Conservation (phyloP, 2,329 filamentous ascomycete species). For the Penicillium sp. region DNA sequence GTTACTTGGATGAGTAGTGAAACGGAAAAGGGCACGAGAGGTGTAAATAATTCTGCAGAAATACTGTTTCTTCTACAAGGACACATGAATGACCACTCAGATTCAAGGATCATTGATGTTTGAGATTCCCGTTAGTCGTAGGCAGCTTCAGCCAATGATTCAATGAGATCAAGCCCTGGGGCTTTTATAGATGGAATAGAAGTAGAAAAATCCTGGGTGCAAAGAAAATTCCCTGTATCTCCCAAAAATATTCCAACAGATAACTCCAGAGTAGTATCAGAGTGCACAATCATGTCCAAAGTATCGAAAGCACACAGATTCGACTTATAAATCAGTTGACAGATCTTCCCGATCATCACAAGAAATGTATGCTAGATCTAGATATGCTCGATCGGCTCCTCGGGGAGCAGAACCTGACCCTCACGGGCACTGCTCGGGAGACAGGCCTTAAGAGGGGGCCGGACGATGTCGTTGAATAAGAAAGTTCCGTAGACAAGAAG, state of each 20-base stretch:
- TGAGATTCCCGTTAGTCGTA: neutral
- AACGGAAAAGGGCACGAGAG: too few relatives aligned
- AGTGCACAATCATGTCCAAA: neutral
- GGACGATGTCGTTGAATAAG: conserved; percentile 90
- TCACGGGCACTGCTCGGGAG: conserved; percentile 56
- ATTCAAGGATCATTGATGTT: neutral
- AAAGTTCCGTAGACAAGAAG: conserved; percentile 95
- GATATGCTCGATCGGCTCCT: conserved; percentile 78
- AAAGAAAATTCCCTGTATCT: neutral
- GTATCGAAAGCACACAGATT: neutral
- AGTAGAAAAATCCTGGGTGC: neutral
- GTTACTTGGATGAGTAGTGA: too few relatives aligned
- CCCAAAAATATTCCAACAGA: neutral
- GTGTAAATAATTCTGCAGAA: too few relatives aligned
- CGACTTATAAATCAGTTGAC: neutral
- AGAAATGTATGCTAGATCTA: conserved; percentile 16
- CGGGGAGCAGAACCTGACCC: conserved; percentile 62
- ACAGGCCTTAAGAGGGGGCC: conserved; percentile 70
- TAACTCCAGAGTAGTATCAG: neutral
- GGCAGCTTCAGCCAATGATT: neutral
- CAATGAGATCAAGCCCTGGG: neutral
- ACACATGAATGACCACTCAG: neutral
- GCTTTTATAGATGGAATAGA: neutral
- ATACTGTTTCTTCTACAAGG: neutral
- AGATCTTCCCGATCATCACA: neutral